These are phyloP conservation scores for Colletotrichum sp. DNA, from an alignment of 2,329 filamentous ascomycete species.

Conservation along the genomic window DNA sequence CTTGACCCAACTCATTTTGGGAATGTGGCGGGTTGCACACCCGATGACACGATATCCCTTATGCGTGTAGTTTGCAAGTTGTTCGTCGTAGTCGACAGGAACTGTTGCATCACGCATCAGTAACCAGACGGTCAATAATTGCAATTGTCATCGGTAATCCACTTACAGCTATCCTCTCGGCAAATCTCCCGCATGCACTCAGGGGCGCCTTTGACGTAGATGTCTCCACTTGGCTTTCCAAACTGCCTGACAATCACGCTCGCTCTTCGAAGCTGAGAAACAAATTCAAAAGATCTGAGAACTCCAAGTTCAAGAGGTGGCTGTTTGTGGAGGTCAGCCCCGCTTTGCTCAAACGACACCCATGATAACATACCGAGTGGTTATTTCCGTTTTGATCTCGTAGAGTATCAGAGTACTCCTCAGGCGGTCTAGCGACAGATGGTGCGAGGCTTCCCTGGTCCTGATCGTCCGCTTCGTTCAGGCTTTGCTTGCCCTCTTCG, in stretches of 20 bases:
- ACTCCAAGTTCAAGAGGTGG: conserved; percentile 84
- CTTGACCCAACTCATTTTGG: conserved; percentile 90
- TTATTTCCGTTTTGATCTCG: conserved; percentile 28
- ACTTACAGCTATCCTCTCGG: conserved; percentile 74
- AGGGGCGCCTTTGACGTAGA: conserved; percentile 96
- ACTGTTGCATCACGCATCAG: conserved; percentile 48
- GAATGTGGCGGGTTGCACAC: conserved; percentile 87
- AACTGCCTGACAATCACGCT: conserved; percentile 93
- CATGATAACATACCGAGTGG: conserved; percentile 28
- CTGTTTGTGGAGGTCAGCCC: conserved; percentile 30
- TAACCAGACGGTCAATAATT: not conserved
- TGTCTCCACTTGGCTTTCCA: conserved; percentile 80
- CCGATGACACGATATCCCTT: conserved; percentile 96
- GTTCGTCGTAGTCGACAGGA: conserved; percentile 87
- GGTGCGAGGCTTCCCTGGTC: conserved; percentile 79
- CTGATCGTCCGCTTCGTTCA: conserved; percentile 71
- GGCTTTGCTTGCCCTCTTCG: conserved; percentile 80
- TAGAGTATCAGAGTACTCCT: conserved; percentile 34
- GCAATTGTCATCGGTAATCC: conserved; percentile 36
- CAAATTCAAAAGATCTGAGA: conserved; percentile 90
- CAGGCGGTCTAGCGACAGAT: conserved; percentile 85
- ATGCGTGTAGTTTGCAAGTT: conserved; percentile 90
- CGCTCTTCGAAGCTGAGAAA: conserved; percentile 88
- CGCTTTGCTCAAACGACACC: not conserved
- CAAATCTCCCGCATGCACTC: conserved; percentile 98